Percentiles rank a stretch among this genome's conserved stretches.
phyloP scores from a whole-genome alignment of 306 rosid genomes.

The Prosopis cineraria region DNA sequence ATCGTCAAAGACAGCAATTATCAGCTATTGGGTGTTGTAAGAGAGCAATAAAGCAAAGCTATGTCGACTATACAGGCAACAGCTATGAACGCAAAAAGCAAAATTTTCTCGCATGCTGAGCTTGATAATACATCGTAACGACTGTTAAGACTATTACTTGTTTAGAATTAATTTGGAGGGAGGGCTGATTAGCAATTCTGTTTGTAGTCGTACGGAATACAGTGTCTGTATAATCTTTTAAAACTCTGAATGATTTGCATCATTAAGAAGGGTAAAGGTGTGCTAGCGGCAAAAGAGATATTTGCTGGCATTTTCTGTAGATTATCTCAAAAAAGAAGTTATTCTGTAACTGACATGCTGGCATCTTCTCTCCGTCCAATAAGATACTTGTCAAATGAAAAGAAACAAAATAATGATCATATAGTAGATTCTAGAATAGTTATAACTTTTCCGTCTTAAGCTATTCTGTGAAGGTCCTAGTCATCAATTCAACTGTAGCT shows the following conservation, averaged over 20 bases:
- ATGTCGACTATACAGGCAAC: neutral
- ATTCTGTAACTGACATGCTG: neutral
- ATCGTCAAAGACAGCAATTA: neutral
- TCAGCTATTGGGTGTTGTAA: neutral
- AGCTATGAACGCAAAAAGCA: neutral
- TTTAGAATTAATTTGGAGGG: neutral
- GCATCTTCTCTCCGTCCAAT: neutral
- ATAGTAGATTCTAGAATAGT: conserved; percentile 8
- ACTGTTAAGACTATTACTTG: neutral
- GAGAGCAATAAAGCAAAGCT: neutral
- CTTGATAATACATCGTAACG: neutral
- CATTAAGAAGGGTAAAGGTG: neutral
- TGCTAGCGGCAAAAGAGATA: neutral
- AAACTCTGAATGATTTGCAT: neutral
- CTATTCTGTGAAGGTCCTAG: conserved; percentile 6
- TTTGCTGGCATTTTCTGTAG: no score
- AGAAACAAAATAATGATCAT: neutral
- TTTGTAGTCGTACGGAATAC: neutral
- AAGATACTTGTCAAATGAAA: conserved; percentile 7
- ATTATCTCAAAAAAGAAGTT: neutral
- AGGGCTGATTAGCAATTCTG: neutral
- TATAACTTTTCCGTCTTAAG: conserved; percentile 22
- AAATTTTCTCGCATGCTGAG: neutral
- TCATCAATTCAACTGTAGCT: conserved; percentile 11
- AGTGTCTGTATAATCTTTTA: neutral